Evolutionary conservation across 768 basidiomycete species (phyloP), one percentile per base, ranked within the genome.

Genomic region (Tricholoma matsutake): DNA sequence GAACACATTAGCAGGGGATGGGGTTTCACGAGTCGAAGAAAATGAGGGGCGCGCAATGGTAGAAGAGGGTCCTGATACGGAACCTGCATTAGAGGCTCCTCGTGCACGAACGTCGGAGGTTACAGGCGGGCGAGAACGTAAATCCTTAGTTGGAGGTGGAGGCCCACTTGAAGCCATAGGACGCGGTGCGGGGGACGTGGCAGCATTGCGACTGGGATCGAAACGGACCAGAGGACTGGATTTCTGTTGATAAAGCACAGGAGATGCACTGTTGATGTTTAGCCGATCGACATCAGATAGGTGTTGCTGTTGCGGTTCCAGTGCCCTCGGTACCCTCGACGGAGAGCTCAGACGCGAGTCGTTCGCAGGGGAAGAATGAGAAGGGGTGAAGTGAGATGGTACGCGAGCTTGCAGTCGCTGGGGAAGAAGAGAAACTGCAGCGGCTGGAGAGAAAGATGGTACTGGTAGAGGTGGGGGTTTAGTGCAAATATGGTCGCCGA

Each of bases 401-500:
- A 83, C 76, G 63, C 80, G 77, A 63, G 75, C 74, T 68, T 83
- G 83, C 29, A 83, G 76, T 29, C 80, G 78, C 51, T 75, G 73
- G 14, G 86, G 84, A 22, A 85, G 72, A 39, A 86, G 78, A 13
- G 83, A 68, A 20, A 77, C 68, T 18, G 77, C 74, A 14, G 77
- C 74, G 57, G 74, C 72, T 29, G 77, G 78, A 20, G 82, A 77
- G 34, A 75, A 69, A 3, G 73, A 39, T 29, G 78, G 77, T 51
- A 73, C 76, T 16, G 74, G 76, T 2, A 77, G 68, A 14, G 86
- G 79, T 1, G 83, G 80, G 9, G 79, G 66, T 10, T 79, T 72
- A 6, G 78, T 64, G 72, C 94, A 97, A 69, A 86, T 77, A 70
- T 96, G 94, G 63, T 92, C 89, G 37, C 86, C 86, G 35, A 96